phyloP scores from a whole-genome alignment of 2,329 filamentous ascomycete genomes.

The Arthrocladium fulminans region DNA sequence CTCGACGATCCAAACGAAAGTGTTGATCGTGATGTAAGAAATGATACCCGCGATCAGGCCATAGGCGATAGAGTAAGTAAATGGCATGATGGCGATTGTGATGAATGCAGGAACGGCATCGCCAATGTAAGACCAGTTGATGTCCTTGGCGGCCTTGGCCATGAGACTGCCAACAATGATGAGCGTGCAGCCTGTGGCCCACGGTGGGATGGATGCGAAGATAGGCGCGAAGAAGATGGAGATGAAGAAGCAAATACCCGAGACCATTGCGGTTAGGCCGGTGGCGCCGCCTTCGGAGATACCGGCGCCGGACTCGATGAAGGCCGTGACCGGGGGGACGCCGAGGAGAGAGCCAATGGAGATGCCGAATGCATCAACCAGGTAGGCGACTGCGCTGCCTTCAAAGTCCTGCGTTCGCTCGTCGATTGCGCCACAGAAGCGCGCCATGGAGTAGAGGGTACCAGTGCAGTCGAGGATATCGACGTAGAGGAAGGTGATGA shows the following conservation, averaged over 20 bases:
- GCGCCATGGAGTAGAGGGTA: constrained; percentile 82
- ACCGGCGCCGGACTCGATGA: constrained; percentile 80
- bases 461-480: constrained; percentile 83
- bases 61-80: constrained; percentile 81
- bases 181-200: constrained; percentile 82
- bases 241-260: constrained; percentile 77
- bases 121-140: constrained; percentile 82
- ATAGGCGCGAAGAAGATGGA: constrained; percentile 84
- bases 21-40: constrained; percentile 69
- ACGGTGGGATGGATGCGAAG: constrained; percentile 79
- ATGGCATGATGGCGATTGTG: constrained; percentile 77
- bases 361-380: constrained; percentile 71
- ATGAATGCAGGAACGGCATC: constrained; percentile 79
- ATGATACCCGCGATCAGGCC: constrained; percentile 74
- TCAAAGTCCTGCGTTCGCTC: constrained; percentile 80
- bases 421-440: constrained; percentile 71
- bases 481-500: constrained; percentile 84
- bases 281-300: constrained; percentile 82
- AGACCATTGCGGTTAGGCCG: constrained; percentile 69
- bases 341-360: constrained; percentile 73
- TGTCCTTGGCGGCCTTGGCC: constrained; percentile 57
- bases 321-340: constrained; percentile 72
- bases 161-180: constrained; percentile 84
- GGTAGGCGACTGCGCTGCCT: constrained; percentile 72
- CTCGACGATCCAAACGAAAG: constrained; percentile 59